Evolutionary conservation across 345 rosid species (phyloP).

Genomic region (Aegle marmelos): DNA sequence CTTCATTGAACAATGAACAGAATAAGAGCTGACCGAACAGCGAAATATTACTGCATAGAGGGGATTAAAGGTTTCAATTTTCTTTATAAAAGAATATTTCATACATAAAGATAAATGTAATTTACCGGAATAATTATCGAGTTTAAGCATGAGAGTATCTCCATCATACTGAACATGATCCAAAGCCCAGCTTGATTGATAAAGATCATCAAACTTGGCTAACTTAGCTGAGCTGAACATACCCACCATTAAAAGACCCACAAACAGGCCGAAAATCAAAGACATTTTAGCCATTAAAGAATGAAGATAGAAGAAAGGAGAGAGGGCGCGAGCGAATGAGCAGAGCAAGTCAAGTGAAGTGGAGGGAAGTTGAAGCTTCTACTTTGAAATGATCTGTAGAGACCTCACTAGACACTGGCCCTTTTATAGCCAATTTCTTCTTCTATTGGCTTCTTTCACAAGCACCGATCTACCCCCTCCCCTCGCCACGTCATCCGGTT

Average conservation of each 20-base stretch:
- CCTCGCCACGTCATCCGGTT: slow-evolving; percentile 14
- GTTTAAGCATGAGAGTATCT: slow-evolving; percentile 80
- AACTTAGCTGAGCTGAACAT: slow-evolving; percentile 49
- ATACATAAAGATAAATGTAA: neutral
- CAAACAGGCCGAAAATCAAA: slow-evolving; percentile 24
- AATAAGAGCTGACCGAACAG: neutral
- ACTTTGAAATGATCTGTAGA: neutral
- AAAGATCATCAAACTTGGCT: slow-evolving; percentile 74
- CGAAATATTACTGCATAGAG: neutral
- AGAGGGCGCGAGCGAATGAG: neutral
- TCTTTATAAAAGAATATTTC: too few species aligned
- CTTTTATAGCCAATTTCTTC: slow-evolving; percentile 35
- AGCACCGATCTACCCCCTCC: neutral
- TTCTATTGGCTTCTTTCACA: slow-evolving; percentile 28
- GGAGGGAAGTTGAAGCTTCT: slow-evolving; percentile 1
- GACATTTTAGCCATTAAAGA: slow-evolving; percentile 30
- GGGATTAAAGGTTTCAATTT: neutral
- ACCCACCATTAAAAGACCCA: slow-evolving; percentile 38
- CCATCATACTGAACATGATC: slow-evolving; percentile 81
- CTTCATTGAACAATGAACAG: neutral
- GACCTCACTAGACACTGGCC: neutral
- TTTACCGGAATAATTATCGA: slow-evolving; percentile 85
- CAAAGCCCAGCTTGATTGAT: slow-evolving; percentile 79
- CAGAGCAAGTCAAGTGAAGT: neutral
- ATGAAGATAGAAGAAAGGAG: neutral